Conservation (phyloP, 2,329 filamentous ascomycete species). For the Trichophyton simii region DNA sequence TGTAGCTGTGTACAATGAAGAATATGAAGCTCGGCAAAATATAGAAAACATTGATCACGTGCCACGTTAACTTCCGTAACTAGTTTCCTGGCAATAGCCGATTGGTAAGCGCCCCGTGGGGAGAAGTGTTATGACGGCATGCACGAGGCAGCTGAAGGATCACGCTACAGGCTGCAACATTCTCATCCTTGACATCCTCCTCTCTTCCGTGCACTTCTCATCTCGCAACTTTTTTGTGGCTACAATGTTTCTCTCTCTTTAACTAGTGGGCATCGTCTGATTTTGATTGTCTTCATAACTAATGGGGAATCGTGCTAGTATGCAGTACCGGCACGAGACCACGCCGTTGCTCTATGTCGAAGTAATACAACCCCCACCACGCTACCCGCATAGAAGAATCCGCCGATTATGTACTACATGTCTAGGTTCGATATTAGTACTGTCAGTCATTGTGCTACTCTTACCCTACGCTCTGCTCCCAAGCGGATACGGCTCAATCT, state of each 20-base stretch:
- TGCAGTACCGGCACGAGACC: constrained; percentile 25
- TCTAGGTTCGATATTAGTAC: constrained; percentile 27
- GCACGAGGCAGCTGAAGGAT: not conserved
- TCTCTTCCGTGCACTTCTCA: not conserved
- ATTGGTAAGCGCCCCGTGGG: not conserved
- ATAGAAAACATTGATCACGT: not conserved
- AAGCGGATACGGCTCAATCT: constrained; percentile 25
- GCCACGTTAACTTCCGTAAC: not conserved
- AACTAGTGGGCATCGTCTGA: not conserved
- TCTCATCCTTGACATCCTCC: not conserved
- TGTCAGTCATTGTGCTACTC: constrained; percentile 31
- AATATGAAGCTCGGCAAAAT: too few species aligned
- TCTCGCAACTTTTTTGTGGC: not conserved
- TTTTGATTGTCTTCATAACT: not conserved
- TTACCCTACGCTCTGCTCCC: constrained; percentile 29
- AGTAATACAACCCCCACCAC: constrained; percentile 27
- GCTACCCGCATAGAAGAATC: constrained; percentile 32
- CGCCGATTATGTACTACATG: constrained; percentile 32
- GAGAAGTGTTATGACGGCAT: not conserved
- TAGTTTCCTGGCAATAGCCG: not conserved
- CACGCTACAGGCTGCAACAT: not conserved
- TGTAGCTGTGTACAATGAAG: too few species aligned
- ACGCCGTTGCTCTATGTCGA: constrained; percentile 33
- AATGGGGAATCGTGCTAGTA: constrained; percentile 23
- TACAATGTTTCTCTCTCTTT: not conserved